Conservation (phyloP, 331 rosid genomes). For the Dryas integrifolia region DNA sequence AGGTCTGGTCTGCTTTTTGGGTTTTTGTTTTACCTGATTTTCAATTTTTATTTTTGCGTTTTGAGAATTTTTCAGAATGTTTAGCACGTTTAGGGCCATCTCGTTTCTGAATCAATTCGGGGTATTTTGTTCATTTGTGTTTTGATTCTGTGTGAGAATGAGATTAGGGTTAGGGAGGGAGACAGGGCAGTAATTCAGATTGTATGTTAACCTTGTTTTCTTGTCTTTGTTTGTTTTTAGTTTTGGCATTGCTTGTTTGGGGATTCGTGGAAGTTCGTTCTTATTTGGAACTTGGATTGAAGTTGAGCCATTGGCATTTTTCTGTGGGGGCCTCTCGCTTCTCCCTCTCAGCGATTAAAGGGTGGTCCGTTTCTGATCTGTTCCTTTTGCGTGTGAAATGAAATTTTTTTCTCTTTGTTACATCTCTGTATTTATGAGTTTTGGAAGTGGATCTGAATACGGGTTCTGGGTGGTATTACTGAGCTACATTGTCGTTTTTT, state of each 20-base stretch:
- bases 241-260: conserved; percentile 36
- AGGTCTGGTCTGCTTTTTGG: conserved; percentile 18
- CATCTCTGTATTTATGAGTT: not conserved
- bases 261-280: conserved; percentile 21
- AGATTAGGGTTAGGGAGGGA: conserved; percentile 18
- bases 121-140: not conserved
- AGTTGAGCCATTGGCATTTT: conserved; percentile 2
- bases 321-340: conserved; percentile 14
- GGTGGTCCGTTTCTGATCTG: conserved; percentile 3
- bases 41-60: not conserved
- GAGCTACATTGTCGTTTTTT: conserved; percentile 15
- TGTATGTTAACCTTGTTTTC: not conserved
- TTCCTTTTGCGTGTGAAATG: conserved; percentile 7
- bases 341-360: not conserved
- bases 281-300: conserved; percentile 20
- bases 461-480: not conserved
- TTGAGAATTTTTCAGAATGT: not conserved
- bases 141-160: not conserved
- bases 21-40: not conserved
- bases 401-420: not conserved
- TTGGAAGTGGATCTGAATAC: not conserved
- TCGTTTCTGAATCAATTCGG: not conserved
- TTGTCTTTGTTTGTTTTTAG: conserved; percentile 24
- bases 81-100: conserved; percentile 13
- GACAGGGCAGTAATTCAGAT: conserved; percentile 9